A percentile compares a stretch with the other conserved stretches of the same genome.
phyloP scores from a whole-genome alignment of 2,329 filamentous ascomycete genomes.

The Trichoderma endophyticum region DNA sequence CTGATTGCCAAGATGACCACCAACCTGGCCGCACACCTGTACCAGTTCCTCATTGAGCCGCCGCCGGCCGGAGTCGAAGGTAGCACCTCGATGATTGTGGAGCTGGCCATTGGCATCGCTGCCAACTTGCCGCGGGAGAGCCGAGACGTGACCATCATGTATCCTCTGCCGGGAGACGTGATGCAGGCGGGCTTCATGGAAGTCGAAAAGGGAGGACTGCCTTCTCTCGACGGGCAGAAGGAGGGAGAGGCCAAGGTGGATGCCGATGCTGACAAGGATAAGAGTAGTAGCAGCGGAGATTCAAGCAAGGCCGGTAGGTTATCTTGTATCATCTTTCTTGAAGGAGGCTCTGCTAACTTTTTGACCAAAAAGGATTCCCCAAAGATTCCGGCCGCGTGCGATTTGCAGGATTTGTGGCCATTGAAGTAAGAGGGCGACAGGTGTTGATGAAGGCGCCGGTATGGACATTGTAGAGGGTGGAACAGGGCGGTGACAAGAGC shows the following conservation, averaged over 20 bases:
- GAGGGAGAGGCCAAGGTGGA: conserved; percentile 43
- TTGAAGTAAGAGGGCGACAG: conserved; percentile 73
- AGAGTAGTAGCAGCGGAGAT: conserved; percentile 39
- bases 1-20: conserved; percentile 69
- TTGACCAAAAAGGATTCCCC: conserved; percentile 33
- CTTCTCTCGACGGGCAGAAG: conserved; percentile 52
- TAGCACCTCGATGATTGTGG: conserved; percentile 87
- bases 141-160: conserved; percentile 82
- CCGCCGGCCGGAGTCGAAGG: conserved; percentile 80
- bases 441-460: conserved; percentile 74
- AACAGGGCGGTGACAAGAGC: neutral
- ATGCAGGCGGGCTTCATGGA: conserved; percentile 80
- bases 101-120: conserved; percentile 81
- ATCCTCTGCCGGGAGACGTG: conserved; percentile 72
- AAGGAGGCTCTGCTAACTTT: neutral
- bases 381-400: conserved; percentile 59
- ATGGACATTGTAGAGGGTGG: conserved; percentile 49
- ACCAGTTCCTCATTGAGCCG: conserved; percentile 71
- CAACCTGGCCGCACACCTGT: conserved; percentile 66
- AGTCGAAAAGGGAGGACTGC: conserved; percentile 69
- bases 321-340: neutral
- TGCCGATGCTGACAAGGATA: conserved; percentile 42
- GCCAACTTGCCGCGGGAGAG: conserved; percentile 87
- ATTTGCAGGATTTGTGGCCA: conserved; percentile 70
- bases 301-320: conserved; percentile 50